These are phyloP conservation scores for Aspergillus campestris DNA, from an alignment of 495 filamentous ascomycete species.

Conservation along the genomic window DNA sequence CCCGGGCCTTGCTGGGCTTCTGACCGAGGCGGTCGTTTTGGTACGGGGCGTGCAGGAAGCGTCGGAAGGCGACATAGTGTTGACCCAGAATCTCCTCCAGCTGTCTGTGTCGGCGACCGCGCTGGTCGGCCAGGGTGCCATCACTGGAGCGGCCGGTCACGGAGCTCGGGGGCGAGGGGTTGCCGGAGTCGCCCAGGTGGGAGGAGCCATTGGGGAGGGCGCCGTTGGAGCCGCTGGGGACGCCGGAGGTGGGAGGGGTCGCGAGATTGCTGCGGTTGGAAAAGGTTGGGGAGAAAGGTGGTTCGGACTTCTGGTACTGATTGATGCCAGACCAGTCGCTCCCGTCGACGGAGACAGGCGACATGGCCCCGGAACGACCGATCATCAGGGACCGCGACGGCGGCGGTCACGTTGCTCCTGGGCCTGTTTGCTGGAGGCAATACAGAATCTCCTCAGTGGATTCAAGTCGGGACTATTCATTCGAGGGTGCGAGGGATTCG, in stretches of 20 bases:
- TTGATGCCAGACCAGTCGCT: constrained; percentile 84
- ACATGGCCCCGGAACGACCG: constrained; percentile 59
- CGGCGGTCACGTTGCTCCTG: background rate
- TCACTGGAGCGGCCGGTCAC: constrained; percentile 67
- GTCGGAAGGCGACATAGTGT: constrained; percentile 74
- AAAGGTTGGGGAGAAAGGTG: constrained; percentile 45
- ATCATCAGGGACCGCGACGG: constrained; percentile 40
- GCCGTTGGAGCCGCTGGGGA: constrained; percentile 52
- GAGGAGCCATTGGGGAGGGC: constrained; percentile 29
- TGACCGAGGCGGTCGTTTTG: constrained; percentile 66
- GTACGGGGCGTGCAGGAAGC: constrained; percentile 59
- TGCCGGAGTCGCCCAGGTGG: constrained; percentile 41
- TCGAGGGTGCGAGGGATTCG: constrained; percentile 3
- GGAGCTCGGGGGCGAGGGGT: constrained; percentile 79
- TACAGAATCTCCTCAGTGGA: background rate
- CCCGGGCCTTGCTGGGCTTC: constrained; percentile 77
- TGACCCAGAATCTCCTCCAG: constrained; percentile 64
- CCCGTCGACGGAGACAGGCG: constrained; percentile 72
- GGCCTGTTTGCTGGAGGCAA: background rate
- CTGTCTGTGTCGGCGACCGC: constrained; percentile 43
- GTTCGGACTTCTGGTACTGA: constrained; percentile 56
- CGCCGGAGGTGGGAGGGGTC: constrained; percentile 63
- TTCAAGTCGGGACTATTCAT: constrained; percentile 10
- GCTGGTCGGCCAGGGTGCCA: constrained; percentile 57
- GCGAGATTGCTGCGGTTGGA: constrained; percentile 54